Conservation (phyloP, 176 grass and related monocot species). For the Lolium rigidum region DNA sequence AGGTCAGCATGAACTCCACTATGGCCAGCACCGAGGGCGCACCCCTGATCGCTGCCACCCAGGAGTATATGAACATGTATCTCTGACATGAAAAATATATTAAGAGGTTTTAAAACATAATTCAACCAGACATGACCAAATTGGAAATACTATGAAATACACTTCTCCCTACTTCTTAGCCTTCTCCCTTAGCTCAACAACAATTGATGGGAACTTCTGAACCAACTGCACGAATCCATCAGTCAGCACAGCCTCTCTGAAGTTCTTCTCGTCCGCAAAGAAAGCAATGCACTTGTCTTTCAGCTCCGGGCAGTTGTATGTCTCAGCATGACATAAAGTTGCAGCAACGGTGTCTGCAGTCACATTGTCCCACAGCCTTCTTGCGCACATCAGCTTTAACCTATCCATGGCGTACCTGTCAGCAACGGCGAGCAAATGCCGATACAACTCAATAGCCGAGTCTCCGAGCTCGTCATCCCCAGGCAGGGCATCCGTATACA, state of each 20-base stretch:
- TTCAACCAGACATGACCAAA: not conserved
- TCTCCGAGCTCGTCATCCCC: not conserved
- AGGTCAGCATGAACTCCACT: too few species aligned
- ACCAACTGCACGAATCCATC: not conserved
- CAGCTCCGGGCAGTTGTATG: conserved; percentile 47
- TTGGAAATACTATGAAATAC: not conserved
- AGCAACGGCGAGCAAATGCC: conserved; percentile 42
- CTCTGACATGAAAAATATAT: too few species aligned
- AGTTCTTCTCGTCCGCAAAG: conserved; percentile 36
- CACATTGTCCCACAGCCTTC: conserved; percentile 44
- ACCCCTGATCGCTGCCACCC: too few species aligned
- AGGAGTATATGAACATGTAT: too few species aligned
- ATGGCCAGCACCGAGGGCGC: too few species aligned
- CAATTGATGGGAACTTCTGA: not conserved
- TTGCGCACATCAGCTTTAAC: conserved; percentile 56
- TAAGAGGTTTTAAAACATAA: not conserved
- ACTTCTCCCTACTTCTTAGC: not conserved
- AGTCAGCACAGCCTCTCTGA: conserved; percentile 42
- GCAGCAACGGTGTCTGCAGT: conserved; percentile 22
- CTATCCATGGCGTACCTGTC: conserved; percentile 64
- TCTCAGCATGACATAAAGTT: conserved; percentile 55
- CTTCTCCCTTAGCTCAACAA: not conserved
- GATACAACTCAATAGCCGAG: not conserved
- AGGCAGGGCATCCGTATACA: conserved; percentile 47
- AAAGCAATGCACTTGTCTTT: conserved; percentile 61